Conservation (phyloP, 129 eudicot genomes). For the Saussurea involucrata region DNA sequence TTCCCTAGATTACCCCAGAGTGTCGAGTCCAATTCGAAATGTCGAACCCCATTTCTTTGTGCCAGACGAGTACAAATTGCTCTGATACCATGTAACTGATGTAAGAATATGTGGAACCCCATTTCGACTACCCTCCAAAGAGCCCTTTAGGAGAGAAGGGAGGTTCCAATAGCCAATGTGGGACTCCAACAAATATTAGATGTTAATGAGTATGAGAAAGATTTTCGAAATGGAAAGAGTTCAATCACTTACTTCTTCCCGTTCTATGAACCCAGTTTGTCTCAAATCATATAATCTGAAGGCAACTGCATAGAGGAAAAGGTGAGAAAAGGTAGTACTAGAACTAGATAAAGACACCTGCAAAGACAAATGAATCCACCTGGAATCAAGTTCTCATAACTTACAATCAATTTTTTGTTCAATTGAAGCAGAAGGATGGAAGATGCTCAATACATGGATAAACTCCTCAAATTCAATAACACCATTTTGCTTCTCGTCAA, state of each 20-base stretch:
- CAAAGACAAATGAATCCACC: background rate
- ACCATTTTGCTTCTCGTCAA: conserved; percentile 57
- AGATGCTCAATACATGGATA: conserved; percentile 44
- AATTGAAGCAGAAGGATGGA: conserved; percentile 44
- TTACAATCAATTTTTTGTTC: conserved; percentile 41
- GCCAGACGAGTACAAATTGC: background rate
- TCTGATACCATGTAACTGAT: too few species aligned
- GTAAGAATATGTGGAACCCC: background rate
- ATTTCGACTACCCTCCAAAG: background rate
- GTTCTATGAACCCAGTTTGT: conserved; percentile 58
- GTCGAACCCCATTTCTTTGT: background rate
- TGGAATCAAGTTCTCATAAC: conserved; percentile 17
- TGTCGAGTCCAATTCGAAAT: too few species aligned
- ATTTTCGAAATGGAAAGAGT: background rate
- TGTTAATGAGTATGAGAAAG: background rate
- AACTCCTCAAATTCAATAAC: conserved; percentile 57
- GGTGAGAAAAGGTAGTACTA: background rate
- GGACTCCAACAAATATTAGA: background rate
- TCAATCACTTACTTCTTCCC: conserved; percentile 40
- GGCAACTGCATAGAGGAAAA: conserved; percentile 31
- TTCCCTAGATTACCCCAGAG: background rate
- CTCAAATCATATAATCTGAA: conserved; percentile 64
- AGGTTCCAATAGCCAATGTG: background rate
- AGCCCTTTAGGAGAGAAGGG: background rate
- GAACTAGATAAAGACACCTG: background rate